These are phyloP conservation scores for Dendrobium huoshanense DNA, from an alignment of 106 monocot species.

Conservation along the genomic window DNA sequence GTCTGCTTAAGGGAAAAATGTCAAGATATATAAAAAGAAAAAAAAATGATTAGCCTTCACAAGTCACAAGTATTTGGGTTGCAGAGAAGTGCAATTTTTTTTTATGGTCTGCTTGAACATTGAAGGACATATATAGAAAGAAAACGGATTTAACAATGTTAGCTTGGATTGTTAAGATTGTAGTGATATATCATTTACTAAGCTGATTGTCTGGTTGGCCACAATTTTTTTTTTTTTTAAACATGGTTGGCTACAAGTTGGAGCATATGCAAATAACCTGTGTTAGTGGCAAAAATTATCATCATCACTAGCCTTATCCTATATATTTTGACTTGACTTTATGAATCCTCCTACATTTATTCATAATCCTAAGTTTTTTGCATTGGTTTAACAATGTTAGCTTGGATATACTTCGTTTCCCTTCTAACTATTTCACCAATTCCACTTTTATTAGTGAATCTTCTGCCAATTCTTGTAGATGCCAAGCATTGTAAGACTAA, in stretches of 20 bases:
- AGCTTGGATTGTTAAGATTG: too few relatives aligned
- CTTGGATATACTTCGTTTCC: too few relatives aligned
- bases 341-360: not conserved
- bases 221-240: not conserved
- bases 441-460: too few relatives aligned
- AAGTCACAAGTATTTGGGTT: not conserved
- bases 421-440: too few relatives aligned
- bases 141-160: too few relatives aligned
- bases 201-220: too few relatives aligned
- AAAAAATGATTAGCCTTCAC: not conserved
- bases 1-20: constrained; percentile 34
- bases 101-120: not conserved
- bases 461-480: too few relatives aligned
- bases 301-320: not conserved
- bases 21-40: not conserved
- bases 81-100: not conserved
- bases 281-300: not conserved
- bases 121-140: not conserved
- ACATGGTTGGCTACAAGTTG: not conserved
- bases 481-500: too few relatives aligned
- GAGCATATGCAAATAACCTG: not conserved
- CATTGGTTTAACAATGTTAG: too few relatives aligned
- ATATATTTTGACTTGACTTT: not conserved
- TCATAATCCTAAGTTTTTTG: not conserved
- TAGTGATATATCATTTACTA: not conserved